phyloP scores from a whole-genome alignment of 2,329 filamentous ascomycete genomes.

The Bipolaris zeicola region DNA sequence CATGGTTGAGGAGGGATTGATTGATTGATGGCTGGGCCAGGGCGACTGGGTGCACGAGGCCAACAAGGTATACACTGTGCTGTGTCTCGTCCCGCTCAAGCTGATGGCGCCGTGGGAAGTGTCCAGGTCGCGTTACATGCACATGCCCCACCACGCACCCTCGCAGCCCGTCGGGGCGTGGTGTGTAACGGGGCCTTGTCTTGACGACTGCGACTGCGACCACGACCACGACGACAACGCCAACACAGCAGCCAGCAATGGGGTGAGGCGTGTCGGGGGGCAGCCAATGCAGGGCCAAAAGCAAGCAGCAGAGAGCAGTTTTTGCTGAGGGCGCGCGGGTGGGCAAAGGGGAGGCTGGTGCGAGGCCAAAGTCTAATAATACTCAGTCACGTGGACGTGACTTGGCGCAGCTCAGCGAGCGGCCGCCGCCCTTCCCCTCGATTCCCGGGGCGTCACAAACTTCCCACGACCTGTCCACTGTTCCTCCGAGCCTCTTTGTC shows the following conservation, averaged over 20 bases:
- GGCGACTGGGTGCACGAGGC: neutral
- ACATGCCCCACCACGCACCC: constrained; percentile 7
- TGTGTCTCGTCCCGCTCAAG: neutral
- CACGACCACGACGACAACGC: no score
- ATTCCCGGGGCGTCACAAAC: constrained; percentile 6
- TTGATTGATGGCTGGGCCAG: neutral
- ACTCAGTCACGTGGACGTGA: constrained; percentile 16
- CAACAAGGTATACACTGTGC: neutral
- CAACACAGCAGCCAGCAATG: neutral
- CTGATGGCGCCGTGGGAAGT: neutral
- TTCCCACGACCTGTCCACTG: constrained; percentile 3
- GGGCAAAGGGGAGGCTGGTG: constrained; percentile 15
- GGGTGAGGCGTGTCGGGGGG: neutral
- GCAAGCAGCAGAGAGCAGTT: neutral
- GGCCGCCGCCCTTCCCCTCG: constrained; percentile 14
- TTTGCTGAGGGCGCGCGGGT: neutral
- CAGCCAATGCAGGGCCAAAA: constrained; percentile 4
- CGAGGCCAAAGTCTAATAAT: constrained; percentile 16
- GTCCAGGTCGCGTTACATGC: constrained; percentile 12
- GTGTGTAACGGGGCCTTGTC: neutral
- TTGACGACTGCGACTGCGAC: no score
- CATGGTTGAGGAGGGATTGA: neutral
- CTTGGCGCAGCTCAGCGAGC: constrained; percentile 20
- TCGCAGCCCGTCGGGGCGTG: neutral
- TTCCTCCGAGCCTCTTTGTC: neutral